A percentile compares a stretch with the other conserved stretches of the same genome.
Evolutionary conservation across 2,329 filamentous ascomycete species (phyloP).

Genomic region (Sclerotinia nivalis): DNA sequence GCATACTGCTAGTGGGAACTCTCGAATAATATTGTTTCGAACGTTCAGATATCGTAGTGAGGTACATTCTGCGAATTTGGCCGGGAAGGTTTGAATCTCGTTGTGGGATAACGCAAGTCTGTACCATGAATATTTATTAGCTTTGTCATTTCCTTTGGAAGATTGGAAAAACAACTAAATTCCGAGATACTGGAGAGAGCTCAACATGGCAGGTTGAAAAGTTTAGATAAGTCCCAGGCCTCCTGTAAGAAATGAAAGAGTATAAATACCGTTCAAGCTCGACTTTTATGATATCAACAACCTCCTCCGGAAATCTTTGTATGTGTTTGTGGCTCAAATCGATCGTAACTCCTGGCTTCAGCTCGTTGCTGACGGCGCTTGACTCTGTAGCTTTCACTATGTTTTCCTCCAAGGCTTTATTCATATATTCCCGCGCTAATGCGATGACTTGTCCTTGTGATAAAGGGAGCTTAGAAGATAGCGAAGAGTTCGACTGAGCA

Average conservation of each 20-base stretch:
- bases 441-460: slow-evolving; percentile 64
- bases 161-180: neutral
- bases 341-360: slow-evolving; percentile 70
- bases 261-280: slow-evolving; percentile 41
- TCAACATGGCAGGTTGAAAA: neutral
- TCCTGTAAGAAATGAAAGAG: slow-evolving; percentile 23
- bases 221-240: slow-evolving; percentile 5
- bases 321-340: slow-evolving; percentile 77
- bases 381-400: slow-evolving; percentile 62
- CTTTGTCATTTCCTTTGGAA: slow-evolving; percentile 7
- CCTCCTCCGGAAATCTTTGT: slow-evolving; percentile 46
- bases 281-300: slow-evolving; percentile 43
- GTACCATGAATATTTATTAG: slow-evolving; percentile 34
- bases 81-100: slow-evolving; percentile 67
- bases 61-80: slow-evolving; percentile 72
- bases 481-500: slow-evolving; percentile 45
- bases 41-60: slow-evolving; percentile 80
- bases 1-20: slow-evolving; percentile 65
- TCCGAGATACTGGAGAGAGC: neutral
- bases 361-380: slow-evolving; percentile 58
- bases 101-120: slow-evolving; percentile 84
- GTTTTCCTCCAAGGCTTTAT: slow-evolving; percentile 65
- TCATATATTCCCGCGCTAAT: slow-evolving; percentile 67
- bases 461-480: slow-evolving; percentile 54
- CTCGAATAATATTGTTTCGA: slow-evolving; percentile 70